A percentile compares a stretch with the other conserved stretches of the same genome.
Evolutionary conservation across 129 eudicot genomes (phyloP).

Genomic region (Dittrichia graveolens): DNA sequence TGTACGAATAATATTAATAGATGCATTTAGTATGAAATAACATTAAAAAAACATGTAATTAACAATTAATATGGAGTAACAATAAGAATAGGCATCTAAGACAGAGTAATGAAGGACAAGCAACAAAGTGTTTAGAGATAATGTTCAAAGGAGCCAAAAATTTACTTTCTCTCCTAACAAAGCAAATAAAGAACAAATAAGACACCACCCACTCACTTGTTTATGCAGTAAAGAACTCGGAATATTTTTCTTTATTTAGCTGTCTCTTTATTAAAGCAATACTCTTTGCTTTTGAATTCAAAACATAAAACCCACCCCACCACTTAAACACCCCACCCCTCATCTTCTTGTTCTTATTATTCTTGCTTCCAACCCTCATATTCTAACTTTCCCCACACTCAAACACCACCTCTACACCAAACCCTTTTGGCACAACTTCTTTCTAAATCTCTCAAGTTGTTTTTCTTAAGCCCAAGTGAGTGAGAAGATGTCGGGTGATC

Average conservation of each 20-base stretch:
- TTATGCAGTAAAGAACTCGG: conserved; percentile 39
- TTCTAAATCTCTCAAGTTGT: neutral
- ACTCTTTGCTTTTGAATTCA: conserved; percentile 38
- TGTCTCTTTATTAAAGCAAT: conserved; percentile 45
- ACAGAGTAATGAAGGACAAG: conserved; percentile 30
- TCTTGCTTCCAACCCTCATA: conserved; percentile 33
- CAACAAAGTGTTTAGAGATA: conserved; percentile 21
- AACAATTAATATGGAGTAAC: conserved; percentile 14
- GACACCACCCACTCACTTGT: conserved; percentile 43
- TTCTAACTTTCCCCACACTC: conserved; percentile 34
- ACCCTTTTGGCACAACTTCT: conserved; percentile 4
- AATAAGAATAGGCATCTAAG: conserved; percentile 22
- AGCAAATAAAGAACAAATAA: conserved; percentile 43
- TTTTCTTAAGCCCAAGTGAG: neutral
- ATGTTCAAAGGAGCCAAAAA: conserved; percentile 48
- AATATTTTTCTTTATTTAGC: conserved; percentile 38
- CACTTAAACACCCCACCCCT: conserved; percentile 9
- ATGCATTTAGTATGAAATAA: conserved; percentile 9
- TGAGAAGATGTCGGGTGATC: conserved; percentile 26
- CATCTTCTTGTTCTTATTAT: conserved; percentile 39
- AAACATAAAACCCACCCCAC: conserved; percentile 36
- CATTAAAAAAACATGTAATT: conserved; percentile 8
- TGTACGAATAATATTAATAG: conserved; percentile 2
- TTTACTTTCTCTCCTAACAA: conserved; percentile 47
- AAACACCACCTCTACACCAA: conserved; percentile 16